Percentiles rank a stretch among this genome's conserved stretches.
Conservation (phyloP, 2,329 filamentous ascomycete genomes). For the Tothia fuscella region DNA sequence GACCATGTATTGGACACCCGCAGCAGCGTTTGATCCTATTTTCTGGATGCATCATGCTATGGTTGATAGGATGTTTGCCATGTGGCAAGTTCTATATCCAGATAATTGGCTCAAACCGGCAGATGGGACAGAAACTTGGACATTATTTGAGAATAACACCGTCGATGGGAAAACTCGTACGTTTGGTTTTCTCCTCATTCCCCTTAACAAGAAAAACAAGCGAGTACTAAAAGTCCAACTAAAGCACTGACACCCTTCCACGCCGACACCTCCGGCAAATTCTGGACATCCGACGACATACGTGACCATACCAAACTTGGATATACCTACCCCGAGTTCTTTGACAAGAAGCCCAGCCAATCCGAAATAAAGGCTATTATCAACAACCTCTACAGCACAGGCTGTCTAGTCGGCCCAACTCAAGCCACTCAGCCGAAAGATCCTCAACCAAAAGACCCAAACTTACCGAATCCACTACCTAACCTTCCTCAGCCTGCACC, state of each 20-base stretch:
- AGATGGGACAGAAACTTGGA: conserved; percentile 16
- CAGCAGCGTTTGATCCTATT: conserved; percentile 10
- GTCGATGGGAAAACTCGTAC: conserved; percentile 19
- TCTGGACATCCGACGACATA: conserved; percentile 8
- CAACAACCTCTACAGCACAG: background rate
- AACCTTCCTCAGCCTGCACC: too few relatives aligned
- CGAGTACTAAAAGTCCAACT: background rate
- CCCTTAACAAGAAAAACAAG: background rate
- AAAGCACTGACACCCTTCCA: conserved; percentile 4
- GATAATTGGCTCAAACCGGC: conserved; percentile 19
- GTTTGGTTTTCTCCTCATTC: background rate
- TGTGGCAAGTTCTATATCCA: conserved; percentile 21
- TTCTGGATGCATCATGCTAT: conserved; percentile 11
- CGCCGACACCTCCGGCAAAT: background rate
- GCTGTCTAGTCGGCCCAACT: conserved; percentile 1
- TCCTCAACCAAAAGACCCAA: background rate
- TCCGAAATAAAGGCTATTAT: conserved; percentile 5
- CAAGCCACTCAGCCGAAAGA: background rate
- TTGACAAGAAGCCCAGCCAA: conserved; percentile 13
- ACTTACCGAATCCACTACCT: too few relatives aligned
- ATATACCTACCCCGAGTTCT: conserved; percentile 24
- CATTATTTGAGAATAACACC: too few relatives aligned
- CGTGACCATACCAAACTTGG: conserved; percentile 17
- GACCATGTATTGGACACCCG: conserved; percentile 1
- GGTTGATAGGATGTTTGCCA: conserved; percentile 13